These are phyloP conservation scores for Zarea fungicola DNA, from an alignment of 2,329 filamentous ascomycete genomes.

Conservation along the genomic window DNA sequence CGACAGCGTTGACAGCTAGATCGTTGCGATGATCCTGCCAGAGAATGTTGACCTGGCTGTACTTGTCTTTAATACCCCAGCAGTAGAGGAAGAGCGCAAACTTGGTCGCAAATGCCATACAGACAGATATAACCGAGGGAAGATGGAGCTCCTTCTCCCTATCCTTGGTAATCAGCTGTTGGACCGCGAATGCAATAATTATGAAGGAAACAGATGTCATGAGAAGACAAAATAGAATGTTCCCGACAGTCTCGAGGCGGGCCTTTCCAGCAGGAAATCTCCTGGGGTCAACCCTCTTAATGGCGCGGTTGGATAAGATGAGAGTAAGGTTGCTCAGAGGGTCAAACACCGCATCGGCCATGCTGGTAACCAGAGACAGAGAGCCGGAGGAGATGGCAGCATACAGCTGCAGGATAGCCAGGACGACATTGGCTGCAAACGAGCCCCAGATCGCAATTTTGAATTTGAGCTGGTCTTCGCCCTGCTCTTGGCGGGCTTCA, in stretches of 20 bases:
- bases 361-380: conserved; percentile 94
- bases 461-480: conserved; percentile 73
- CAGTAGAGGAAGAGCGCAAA: conserved; percentile 83
- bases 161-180: conserved; percentile 56
- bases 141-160: conserved; percentile 66
- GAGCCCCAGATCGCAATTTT: conserved; percentile 61
- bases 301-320: conserved; percentile 80
- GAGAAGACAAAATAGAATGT: conserved; percentile 92
- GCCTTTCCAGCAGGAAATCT: conserved; percentile 91
- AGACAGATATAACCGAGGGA: conserved; percentile 79
- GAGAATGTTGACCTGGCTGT: conserved; percentile 84
- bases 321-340: conserved; percentile 83
- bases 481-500: conserved; percentile 72
- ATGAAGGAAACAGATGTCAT: conserved; percentile 92
- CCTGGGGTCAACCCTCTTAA: conserved; percentile 77
- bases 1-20: conserved; percentile 91
- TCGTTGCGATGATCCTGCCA: conserved; percentile 98
- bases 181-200: conserved; percentile 80
- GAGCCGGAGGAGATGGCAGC: conserved; percentile 81
- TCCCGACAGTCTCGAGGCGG: conserved; percentile 89
- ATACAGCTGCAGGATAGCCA: conserved; percentile 81
- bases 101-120: conserved; percentile 80
- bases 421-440: conserved; percentile 73
- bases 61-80: conserved; percentile 83
- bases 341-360: conserved; percentile 94